Evolutionary conservation across 163 green algal genomes (phyloP).

Genomic region (Chloromonas sp.): DNA sequence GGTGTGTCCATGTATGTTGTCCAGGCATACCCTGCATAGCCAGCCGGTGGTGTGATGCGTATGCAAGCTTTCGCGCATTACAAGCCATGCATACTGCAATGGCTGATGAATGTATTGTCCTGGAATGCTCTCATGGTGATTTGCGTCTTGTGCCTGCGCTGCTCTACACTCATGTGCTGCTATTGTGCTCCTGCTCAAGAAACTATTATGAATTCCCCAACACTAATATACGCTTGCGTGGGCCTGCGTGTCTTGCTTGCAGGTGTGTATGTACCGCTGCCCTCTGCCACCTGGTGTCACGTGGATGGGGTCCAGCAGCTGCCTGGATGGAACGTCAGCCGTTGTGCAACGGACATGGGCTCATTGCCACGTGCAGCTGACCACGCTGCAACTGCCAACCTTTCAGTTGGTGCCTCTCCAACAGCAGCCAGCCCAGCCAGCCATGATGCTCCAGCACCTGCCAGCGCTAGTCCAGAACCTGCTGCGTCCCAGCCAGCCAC

Average conservation of each 20-base stretch:
- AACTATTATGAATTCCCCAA: too few relatives aligned
- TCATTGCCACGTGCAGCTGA: background rate
- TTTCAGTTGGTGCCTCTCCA: background rate
- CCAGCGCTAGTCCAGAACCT: background rate
- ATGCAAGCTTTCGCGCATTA: too few relatives aligned
- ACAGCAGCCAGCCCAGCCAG: background rate
- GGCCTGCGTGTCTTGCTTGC: background rate
- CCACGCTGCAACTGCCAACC: background rate
- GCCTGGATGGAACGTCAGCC: background rate
- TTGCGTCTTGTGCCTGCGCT: too few relatives aligned
- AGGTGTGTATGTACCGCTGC: background rate
- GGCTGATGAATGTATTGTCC: too few relatives aligned
- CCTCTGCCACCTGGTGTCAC: background rate
- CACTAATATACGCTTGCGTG: too few relatives aligned
- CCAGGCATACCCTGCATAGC: too few relatives aligned
- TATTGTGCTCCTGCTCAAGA: too few relatives aligned
- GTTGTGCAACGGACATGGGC: background rate
- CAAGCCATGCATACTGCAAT: too few relatives aligned
- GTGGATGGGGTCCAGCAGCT: background rate
- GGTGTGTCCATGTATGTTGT: too few relatives aligned
- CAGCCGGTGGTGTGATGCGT: too few relatives aligned
- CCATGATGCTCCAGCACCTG: background rate
- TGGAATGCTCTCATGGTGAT: too few relatives aligned
- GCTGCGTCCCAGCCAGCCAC: background rate
- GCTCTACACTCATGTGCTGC: too few relatives aligned